phyloP scores from a whole-genome alignment of 768 basidiomycete genomes.

The Gymnopilus dilepis region DNA sequence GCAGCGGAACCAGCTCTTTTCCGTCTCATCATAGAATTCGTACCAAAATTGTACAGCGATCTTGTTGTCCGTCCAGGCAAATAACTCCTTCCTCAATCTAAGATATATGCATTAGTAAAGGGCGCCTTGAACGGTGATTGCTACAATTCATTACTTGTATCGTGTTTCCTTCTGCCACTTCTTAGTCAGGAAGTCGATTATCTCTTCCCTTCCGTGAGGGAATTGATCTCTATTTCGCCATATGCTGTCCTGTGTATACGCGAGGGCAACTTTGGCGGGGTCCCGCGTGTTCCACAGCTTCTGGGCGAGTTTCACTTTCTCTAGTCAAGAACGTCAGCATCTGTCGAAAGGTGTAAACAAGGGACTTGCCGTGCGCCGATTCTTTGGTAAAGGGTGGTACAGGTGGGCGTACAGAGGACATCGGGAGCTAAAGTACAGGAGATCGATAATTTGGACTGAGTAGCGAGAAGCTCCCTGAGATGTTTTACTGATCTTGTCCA shows the following conservation, averaged over 20 bases:
- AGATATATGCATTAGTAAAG: too few relatives aligned
- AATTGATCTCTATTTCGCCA: constrained; percentile 65
- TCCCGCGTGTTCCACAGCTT: constrained; percentile 17
- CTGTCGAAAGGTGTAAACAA: too few relatives aligned
- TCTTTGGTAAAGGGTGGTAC: constrained; percentile 18
- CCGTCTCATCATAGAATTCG: constrained; percentile 40
- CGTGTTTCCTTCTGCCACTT: constrained; percentile 59
- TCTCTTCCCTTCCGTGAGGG: constrained; percentile 46
- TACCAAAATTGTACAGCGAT: constrained; percentile 64
- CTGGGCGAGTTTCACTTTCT: too few relatives aligned
- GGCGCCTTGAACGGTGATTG: too few relatives aligned
- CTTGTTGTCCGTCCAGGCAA: constrained; percentile 56
- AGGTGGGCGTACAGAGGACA: background rate
- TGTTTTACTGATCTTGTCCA: too few relatives aligned
- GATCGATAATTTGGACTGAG: too few relatives aligned
- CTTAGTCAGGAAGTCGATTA: constrained; percentile 49
- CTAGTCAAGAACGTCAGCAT: too few relatives aligned
- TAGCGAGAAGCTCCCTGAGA: too few relatives aligned
- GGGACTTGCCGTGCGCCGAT: background rate
- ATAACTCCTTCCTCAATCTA: constrained; percentile 56
- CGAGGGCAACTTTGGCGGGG: constrained; percentile 44
- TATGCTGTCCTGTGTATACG: constrained; percentile 56
- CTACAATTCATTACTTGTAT: constrained; percentile 32
- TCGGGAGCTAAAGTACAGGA: too few relatives aligned
- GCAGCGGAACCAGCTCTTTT: constrained; percentile 45